Conservation (phyloP, 2,329 filamentous ascomycete species). For the Neofusicoccum parvum region DNA sequence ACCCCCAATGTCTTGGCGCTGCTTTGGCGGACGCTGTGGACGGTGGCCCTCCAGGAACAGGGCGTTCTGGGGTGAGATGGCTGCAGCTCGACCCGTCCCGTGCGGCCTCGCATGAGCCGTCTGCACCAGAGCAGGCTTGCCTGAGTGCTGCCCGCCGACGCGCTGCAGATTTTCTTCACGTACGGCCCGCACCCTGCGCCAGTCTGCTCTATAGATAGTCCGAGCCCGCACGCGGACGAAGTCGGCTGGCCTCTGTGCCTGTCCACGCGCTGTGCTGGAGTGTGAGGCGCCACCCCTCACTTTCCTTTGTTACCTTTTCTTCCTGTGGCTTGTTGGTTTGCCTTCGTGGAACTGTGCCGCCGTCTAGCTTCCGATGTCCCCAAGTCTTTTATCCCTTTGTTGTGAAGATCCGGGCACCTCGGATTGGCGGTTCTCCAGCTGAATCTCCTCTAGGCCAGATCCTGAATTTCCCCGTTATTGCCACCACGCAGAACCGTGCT, state of each 20-base stretch:
- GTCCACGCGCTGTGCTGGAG: slow-evolving; percentile 1
- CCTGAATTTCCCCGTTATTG: slow-evolving; percentile 76
- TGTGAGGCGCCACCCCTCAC: slow-evolving; percentile 1
- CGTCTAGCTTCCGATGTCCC: slow-evolving; percentile 6
- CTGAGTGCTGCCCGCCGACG: neutral
- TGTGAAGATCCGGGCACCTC: neutral
- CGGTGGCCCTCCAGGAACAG: slow-evolving; percentile 4
- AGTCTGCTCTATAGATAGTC: slow-evolving; percentile 8
- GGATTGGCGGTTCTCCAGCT: neutral
- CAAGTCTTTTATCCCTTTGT: slow-evolving; percentile 2
- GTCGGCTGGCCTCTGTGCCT: neutral
- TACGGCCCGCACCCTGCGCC: neutral
- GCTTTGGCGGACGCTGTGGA: neutral
- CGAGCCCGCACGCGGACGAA: neutral
- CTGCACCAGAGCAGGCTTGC: neutral
- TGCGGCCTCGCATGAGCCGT: neutral
- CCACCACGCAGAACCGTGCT: slow-evolving; percentile 80
- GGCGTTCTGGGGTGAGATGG: slow-evolving; percentile 2
- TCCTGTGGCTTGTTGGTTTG: slow-evolving; percentile 11
- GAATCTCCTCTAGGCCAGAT: slow-evolving; percentile 45
- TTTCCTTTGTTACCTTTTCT: slow-evolving; percentile 10
- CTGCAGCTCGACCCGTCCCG: slow-evolving; percentile 4
- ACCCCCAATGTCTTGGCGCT: slow-evolving; percentile 5
- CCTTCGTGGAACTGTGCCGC: slow-evolving; percentile 14
- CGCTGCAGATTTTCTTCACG: slow-evolving; percentile 1